Conservation (phyloP, 2,329 filamentous ascomycete genomes). For the Emericellopsis cladophorae region DNA sequence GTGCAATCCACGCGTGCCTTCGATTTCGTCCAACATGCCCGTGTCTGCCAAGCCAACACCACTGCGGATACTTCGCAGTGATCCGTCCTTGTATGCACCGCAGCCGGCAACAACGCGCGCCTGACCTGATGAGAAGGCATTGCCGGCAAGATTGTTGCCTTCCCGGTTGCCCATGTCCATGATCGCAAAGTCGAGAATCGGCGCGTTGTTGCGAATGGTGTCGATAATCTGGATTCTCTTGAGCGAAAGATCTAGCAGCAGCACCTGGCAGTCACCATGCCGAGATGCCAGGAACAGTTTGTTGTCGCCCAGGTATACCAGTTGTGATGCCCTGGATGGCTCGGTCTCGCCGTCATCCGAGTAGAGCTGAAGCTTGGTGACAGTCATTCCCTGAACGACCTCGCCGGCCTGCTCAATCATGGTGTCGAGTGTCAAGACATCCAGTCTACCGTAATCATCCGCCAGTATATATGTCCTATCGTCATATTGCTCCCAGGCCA, state of each 20-base stretch:
- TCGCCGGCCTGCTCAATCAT: conserved; percentile 50
- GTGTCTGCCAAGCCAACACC: conserved; percentile 86
- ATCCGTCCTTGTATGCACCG: conserved; percentile 80
- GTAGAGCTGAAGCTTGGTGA: conserved; percentile 31
- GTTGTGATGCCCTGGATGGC: conserved; percentile 62
- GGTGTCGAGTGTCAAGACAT: conserved; percentile 69
- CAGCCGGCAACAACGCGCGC: conserved; percentile 88
- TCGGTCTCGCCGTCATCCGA: conserved; percentile 8
- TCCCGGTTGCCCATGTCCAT: conserved; percentile 91
- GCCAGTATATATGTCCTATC: conserved; percentile 73
- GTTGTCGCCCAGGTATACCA: conserved; percentile 66
- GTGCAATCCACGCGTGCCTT: conserved; percentile 62
- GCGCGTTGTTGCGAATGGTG: conserved; percentile 63
- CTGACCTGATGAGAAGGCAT: conserved; percentile 90
- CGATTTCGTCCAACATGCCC: conserved; percentile 69
- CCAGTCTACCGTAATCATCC: conserved; percentile 80
- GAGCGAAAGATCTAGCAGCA: conserved; percentile 37
- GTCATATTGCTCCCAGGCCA: conserved; percentile 83
- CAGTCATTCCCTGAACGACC: conserved; percentile 59
- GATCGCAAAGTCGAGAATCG: conserved; percentile 84
- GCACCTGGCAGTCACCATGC: conserved; percentile 80
- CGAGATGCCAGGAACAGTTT: conserved; percentile 83
- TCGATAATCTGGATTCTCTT: conserved; percentile 53
- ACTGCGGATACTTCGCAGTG: conserved; percentile 78
- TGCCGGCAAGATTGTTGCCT: conserved; percentile 59